A percentile compares a stretch with the other conserved stretches of the same genome.
These are phyloP conservation scores for Gastrodia elata DNA, from an alignment of 106 monocot genomes.

Conservation along the genomic window DNA sequence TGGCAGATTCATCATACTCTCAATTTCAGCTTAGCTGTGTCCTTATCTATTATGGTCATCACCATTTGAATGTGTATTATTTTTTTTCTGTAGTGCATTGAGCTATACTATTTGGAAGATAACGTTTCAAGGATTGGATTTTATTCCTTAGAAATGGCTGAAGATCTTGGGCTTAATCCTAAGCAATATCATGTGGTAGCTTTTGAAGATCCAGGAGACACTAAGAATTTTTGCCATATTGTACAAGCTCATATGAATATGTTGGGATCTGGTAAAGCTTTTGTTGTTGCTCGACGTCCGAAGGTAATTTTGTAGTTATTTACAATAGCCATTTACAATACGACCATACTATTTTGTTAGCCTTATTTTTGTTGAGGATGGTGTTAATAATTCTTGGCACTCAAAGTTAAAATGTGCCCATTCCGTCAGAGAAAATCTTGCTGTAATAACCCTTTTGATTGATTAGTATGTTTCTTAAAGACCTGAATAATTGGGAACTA, in stretches of 20 bases:
- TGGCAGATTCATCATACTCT: background rate
- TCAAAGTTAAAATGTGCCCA: background rate
- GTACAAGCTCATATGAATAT: constrained; percentile 71
- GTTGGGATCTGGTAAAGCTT: constrained; percentile 65
- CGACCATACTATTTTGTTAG: background rate
- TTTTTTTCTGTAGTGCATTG: constrained; percentile 51
- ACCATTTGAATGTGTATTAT: background rate
- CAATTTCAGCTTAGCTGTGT: background rate
- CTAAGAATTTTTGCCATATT: constrained; percentile 77
- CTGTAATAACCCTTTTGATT: background rate
- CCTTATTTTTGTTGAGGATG: background rate
- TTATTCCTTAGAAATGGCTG: constrained; percentile 86
- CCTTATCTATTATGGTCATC: background rate
- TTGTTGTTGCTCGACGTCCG: constrained; percentile 74
- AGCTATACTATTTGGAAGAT: constrained; percentile 66
- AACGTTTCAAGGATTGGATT: constrained; percentile 53
- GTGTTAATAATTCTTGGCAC: background rate
- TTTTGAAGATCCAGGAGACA: constrained; percentile 73
- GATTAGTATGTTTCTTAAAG: background rate
- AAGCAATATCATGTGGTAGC: constrained; percentile 86
- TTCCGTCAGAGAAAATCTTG: background rate
- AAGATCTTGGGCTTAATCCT: constrained; percentile 70
- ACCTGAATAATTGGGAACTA: background rate
- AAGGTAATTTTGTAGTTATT: constrained; percentile 58
- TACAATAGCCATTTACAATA: background rate